phyloP scores from a whole-genome alignment of 2,329 filamentous ascomycete genomes.

The Pseudogymnoascus sp. region DNA sequence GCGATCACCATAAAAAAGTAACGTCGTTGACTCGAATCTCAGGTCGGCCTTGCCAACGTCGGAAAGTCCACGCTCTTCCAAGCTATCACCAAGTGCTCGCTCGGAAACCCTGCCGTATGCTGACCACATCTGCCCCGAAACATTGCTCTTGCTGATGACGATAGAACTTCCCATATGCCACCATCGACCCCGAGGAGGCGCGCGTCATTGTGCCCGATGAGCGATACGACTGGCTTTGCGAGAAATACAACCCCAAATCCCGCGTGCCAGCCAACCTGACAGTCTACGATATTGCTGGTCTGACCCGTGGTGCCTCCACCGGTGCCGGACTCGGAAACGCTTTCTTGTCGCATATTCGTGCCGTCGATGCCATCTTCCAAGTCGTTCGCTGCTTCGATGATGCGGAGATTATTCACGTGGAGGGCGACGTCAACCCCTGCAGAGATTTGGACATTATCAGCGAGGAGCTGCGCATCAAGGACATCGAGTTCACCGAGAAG shows the following conservation, averaged over 20 bases:
- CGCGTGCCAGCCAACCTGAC: conserved; percentile 94
- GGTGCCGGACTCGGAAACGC: conserved; percentile 96
- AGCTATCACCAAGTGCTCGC: conserved; percentile 93
- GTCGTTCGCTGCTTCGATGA: conserved; percentile 97
- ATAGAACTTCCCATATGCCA: conserved; percentile 96
- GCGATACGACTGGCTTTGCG: conserved; percentile 88
- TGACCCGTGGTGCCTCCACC: conserved; percentile 91
- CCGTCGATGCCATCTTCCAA: conserved; percentile 96
- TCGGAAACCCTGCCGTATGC: conserved; percentile 92
- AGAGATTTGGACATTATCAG: conserved; percentile 94
- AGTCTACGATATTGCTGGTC: conserved; percentile 95
- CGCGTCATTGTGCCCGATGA: conserved; percentile 95
- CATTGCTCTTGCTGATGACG: conserved; percentile 25
- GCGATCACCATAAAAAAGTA: conserved; percentile 12
- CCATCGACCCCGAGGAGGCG: conserved; percentile 96
- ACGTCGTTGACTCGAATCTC: conserved; percentile 17
- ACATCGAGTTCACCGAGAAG: conserved; percentile 98
- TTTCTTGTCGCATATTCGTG: conserved; percentile 97
- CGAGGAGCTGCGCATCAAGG: conserved; percentile 93
- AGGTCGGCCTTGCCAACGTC: conserved; percentile 98
- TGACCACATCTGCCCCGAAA: conserved; percentile 10
- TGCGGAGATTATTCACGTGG: conserved; percentile 98
- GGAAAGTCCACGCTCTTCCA: conserved; percentile 99
- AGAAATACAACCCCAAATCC: conserved; percentile 98
- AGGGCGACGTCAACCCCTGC: conserved; percentile 93